These are phyloP conservation scores for Trichoderma sp. DNA, from an alignment of 2,329 filamentous ascomycete species.

Conservation along the genomic window DNA sequence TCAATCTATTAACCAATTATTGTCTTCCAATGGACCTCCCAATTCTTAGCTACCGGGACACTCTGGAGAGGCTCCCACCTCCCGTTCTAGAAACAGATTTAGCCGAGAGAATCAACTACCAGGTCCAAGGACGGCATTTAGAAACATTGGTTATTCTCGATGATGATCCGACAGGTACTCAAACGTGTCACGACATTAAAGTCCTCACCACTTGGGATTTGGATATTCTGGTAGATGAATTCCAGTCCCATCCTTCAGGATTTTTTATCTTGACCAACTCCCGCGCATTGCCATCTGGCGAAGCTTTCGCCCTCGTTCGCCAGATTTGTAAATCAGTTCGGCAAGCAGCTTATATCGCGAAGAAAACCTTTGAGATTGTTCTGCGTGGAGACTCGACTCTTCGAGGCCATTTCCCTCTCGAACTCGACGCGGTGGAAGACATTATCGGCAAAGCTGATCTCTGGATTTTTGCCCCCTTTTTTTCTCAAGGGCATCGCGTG, in stretches of 20 bases:
- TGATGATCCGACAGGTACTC: slow-evolving; percentile 54
- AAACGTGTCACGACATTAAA: slow-evolving; percentile 56
- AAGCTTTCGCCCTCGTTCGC: too few relatives aligned
- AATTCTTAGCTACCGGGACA: too few relatives aligned
- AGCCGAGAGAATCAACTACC: too few relatives aligned
- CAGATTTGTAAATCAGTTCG: slow-evolving; percentile 46
- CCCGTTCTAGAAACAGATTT: too few relatives aligned
- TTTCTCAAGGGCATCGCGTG: slow-evolving; percentile 54
- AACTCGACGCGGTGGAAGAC: too few relatives aligned
- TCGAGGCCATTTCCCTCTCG: slow-evolving; percentile 42
- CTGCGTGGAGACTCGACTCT: background rate
- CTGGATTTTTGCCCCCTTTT: slow-evolving; percentile 57
- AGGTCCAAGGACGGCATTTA: too few relatives aligned
- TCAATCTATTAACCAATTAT: too few relatives aligned
- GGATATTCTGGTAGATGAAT: slow-evolving; percentile 42
- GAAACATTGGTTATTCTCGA: too few relatives aligned
- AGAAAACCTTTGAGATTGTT: slow-evolving; percentile 47
- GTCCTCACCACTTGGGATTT: slow-evolving; percentile 54
- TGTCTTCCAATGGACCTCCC: too few relatives aligned
- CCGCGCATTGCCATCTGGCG: too few relatives aligned
- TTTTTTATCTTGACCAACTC: too few relatives aligned
- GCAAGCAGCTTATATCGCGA: slow-evolving; percentile 39
- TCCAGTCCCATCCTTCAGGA: slow-evolving; percentile 31
- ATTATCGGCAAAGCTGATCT: slow-evolving; percentile 37
- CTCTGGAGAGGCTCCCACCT: too few relatives aligned